Conservation (phyloP, 1,284 basidiomycete species). For the Takashimella koratensis region DNA sequence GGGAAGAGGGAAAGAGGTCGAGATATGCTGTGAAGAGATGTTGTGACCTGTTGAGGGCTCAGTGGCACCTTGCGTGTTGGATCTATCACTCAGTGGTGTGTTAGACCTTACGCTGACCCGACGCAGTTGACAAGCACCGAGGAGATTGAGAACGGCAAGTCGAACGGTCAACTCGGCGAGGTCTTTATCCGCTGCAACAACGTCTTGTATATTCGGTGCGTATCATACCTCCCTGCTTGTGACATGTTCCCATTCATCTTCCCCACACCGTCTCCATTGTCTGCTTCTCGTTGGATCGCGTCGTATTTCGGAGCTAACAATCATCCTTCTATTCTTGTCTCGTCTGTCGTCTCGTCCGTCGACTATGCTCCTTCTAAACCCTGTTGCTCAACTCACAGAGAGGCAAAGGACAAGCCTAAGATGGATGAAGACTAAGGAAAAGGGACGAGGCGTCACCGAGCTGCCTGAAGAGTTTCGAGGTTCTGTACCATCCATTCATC, state of each 20-base stretch:
- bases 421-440: conserved; percentile 24
- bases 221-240: conserved; percentile 3
- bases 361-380: too few species aligned
- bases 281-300: neutral
- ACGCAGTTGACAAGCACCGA: conserved; percentile 91
- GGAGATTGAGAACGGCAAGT: conserved; percentile 94
- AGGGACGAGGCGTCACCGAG: too few species aligned
- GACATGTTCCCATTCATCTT: neutral
- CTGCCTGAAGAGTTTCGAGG: too few species aligned
- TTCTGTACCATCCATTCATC: too few species aligned
- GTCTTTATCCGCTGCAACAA: conserved; percentile 98
- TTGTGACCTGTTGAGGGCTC: too few species aligned
- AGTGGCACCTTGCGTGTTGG: too few species aligned
- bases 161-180: conserved; percentile 93
- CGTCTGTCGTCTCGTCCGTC: too few species aligned
- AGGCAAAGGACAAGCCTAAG: conserved; percentile 34
- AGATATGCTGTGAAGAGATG: too few species aligned
- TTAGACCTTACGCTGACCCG: conserved; percentile 1
- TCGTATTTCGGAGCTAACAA: neutral
- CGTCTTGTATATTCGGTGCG: conserved; percentile 72
- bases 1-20: too few species aligned
- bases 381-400: conserved; percentile 18
- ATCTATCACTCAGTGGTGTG: too few species aligned
- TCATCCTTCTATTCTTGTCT: neutral
- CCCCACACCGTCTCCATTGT: too few species aligned